Conservation (phyloP, 2,329 filamentous ascomycete species). For the Penicillium carneum region DNA sequence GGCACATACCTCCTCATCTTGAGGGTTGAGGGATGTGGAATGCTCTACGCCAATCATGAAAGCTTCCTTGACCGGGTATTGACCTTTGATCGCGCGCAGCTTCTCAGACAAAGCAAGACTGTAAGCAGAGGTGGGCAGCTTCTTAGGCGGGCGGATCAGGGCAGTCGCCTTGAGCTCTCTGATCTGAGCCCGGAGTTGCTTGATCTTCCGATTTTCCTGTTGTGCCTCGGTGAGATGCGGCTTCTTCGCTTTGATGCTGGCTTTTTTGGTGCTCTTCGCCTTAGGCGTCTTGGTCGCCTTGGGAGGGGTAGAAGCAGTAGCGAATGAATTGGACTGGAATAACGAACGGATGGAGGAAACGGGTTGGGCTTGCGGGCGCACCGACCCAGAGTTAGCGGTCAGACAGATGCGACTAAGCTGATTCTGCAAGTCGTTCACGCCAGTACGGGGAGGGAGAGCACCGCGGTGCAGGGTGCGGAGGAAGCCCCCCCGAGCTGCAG, state of each 20-base stretch:
- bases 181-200: constrained; percentile 41
- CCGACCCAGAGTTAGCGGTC: constrained; percentile 26
- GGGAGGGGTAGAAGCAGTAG: constrained; percentile 38
- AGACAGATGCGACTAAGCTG: constrained; percentile 41
- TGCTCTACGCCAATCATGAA: constrained; percentile 31
- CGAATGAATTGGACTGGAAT: constrained; percentile 32
- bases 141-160: constrained; percentile 46
- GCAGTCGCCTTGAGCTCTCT: constrained; percentile 46
- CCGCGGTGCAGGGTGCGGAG: constrained; percentile 41
- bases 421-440: constrained; percentile 37
- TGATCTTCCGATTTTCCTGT: constrained; percentile 40
- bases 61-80: constrained; percentile 20
- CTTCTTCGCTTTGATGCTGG: constrained; percentile 35
- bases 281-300: constrained; percentile 33
- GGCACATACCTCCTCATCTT: constrained; percentile 37
- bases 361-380: constrained; percentile 23
- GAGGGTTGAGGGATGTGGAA: constrained; percentile 26
- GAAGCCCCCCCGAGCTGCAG: constrained; percentile 42
- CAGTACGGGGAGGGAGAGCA: constrained; percentile 37
- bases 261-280: constrained; percentile 16
- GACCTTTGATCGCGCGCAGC: constrained; percentile 20
- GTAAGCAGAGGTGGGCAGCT: constrained; percentile 37
- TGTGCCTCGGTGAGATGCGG: constrained; percentile 43
- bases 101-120: constrained; percentile 36
- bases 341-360: constrained; percentile 20